Percentiles rank a stretch among this genome's conserved stretches.
phyloP scores from a whole-genome alignment of 208 protist genomes.

The Trypanosoma congolense region DNA sequence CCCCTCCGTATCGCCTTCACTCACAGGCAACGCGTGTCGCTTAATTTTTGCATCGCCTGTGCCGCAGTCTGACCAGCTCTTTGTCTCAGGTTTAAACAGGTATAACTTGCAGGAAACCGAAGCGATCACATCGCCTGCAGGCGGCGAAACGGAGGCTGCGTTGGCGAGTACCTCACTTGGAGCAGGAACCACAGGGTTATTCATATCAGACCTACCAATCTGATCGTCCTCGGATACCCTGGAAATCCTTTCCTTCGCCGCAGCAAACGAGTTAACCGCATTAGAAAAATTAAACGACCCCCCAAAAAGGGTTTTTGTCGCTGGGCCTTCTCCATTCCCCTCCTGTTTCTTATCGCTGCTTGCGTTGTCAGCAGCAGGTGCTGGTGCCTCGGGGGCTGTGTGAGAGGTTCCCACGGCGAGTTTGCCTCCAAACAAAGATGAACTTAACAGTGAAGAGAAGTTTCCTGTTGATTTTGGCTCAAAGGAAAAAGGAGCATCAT shows the following conservation, averaged over 20 bases:
- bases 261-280: constrained; percentile 65
- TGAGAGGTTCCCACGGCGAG: too few relatives aligned
- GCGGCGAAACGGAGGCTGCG: constrained; percentile 8
- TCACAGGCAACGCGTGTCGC: constrained; percentile 17
- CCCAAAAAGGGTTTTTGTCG: constrained; percentile 14
- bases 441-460: too few relatives aligned
- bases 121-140: constrained; percentile 42
- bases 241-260: constrained; percentile 57
- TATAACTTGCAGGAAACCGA: constrained; percentile 55
- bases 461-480: too few relatives aligned
- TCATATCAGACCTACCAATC: background rate
- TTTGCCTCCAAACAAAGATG: too few relatives aligned
- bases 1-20: constrained; percentile 19
- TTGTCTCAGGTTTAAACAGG: constrained; percentile 48
- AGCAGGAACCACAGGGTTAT: background rate
- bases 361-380: constrained; percentile 9
- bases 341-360: background rate
- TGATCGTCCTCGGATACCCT: constrained; percentile 16
- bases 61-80: constrained; percentile 66
- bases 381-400: too few relatives aligned
- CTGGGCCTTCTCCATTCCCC: background rate
- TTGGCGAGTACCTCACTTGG: constrained; percentile 22
- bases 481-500: too few relatives aligned
- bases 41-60: constrained; percentile 66
- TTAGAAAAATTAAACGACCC: constrained; percentile 52